Percentiles rank a stretch among this genome's conserved stretches.
phyloP scores from a whole-genome alignment of 768 basidiomycete genomes.

The Lactarius quietus region DNA sequence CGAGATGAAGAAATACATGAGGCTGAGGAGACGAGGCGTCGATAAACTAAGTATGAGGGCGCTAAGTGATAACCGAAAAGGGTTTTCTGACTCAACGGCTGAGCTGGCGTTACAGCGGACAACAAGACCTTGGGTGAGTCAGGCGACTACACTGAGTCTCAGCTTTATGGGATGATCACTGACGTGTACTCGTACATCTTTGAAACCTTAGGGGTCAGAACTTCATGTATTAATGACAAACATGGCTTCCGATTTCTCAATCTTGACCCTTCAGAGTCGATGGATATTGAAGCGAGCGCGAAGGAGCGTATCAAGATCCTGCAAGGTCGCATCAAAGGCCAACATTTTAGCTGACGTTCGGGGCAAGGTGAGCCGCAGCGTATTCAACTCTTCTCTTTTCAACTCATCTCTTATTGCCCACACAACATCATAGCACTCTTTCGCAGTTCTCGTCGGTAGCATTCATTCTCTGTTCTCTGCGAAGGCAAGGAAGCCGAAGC shows the following conservation, averaged over 20 bases:
- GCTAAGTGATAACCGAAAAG: too few relatives aligned
- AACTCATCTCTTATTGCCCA: neutral
- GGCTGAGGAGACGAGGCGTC: too few relatives aligned
- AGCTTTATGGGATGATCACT: slow-evolving; percentile 60
- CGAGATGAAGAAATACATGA: too few relatives aligned
- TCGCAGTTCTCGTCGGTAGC: slow-evolving; percentile 43
- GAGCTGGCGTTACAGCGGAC: too few relatives aligned
- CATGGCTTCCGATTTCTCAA: slow-evolving; percentile 74
- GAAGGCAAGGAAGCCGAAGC: slow-evolving; percentile 39
- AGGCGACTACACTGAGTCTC: slow-evolving; percentile 58
- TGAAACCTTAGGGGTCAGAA: neutral
- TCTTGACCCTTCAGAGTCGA: slow-evolving; percentile 53
- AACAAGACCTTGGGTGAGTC: slow-evolving; percentile 41
- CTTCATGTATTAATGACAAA: neutral
- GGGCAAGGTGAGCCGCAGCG: slow-evolving; percentile 42
- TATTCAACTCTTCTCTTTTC: too few relatives aligned
- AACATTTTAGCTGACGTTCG: slow-evolving; percentile 41
- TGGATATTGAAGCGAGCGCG: slow-evolving; percentile 51
- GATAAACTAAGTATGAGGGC: too few relatives aligned
- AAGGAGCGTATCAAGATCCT: slow-evolving; percentile 52
- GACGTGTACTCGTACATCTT: slow-evolving; percentile 65
- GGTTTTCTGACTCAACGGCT: too few relatives aligned
- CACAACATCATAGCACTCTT: slow-evolving; percentile 30
- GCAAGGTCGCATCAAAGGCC: slow-evolving; percentile 51
- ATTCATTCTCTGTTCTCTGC: slow-evolving; percentile 46